Percentiles rank a stretch among this genome's conserved stretches.
These are phyloP conservation scores for Mycocentrospora acerina DNA, from an alignment of 2,329 filamentous ascomycete genomes.

Conservation along the genomic window DNA sequence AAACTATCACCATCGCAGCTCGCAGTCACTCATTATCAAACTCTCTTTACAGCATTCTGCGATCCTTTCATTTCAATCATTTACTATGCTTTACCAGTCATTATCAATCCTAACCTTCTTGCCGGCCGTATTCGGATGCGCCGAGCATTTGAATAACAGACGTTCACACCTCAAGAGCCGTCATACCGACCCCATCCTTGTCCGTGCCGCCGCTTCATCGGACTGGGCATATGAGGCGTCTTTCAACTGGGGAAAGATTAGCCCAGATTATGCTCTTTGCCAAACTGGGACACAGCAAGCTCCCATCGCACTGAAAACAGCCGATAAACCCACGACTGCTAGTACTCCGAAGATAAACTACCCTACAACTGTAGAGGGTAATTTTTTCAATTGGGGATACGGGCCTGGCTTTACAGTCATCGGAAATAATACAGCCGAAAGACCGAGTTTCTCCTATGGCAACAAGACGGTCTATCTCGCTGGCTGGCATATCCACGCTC, in stretches of 20 bases:
- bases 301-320: slow-evolving; percentile 49
- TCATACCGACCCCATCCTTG: slow-evolving; percentile 5
- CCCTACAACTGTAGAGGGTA: slow-evolving; percentile 37
- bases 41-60: no score
- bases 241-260: slow-evolving; percentile 46
- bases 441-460: slow-evolving; percentile 49
- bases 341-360: slow-evolving; percentile 50
- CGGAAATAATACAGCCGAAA: slow-evolving; percentile 39
- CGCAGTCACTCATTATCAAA: no score
- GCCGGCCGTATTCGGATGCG: slow-evolving; percentile 9
- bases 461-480: slow-evolving; percentile 51
- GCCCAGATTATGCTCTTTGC: slow-evolving; percentile 47
- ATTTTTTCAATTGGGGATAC: slow-evolving; percentile 50
- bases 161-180: slow-evolving; percentile 8
- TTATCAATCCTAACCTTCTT: slow-evolving; percentile 7
- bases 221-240: slow-evolving; percentile 41
- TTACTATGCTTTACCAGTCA: slow-evolving; percentile 13
- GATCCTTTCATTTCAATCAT: no score
- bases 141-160: slow-evolving; percentile 17
- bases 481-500: slow-evolving; percentile 56
- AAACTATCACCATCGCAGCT: no score
- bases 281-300: slow-evolving; percentile 55
- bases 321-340: slow-evolving; percentile 43
- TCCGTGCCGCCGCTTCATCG: background rate
- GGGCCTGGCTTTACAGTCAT: slow-evolving; percentile 49